Base-by-base conservation (phyloP, 2,329 filamentous ascomycete genomes). In the Penicillium glabrum region DNA sequence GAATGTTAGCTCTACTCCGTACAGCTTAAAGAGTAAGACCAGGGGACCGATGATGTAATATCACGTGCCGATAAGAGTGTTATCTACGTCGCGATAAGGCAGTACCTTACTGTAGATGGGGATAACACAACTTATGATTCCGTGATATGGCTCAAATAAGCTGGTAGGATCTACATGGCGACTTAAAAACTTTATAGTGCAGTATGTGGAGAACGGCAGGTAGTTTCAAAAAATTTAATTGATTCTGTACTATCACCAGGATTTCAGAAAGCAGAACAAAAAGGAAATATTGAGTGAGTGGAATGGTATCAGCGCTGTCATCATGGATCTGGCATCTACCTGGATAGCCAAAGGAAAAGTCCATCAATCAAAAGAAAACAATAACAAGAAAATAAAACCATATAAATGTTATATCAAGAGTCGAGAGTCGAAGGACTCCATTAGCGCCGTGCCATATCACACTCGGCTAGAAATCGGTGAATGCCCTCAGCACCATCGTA, bases 401-500 rank as follows among this genome's bases (percentile, higher is more conserved):
- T n/a, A 53, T 41, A 46, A 51, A 53, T 37, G 13, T 24, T 21
- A 29, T 21, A 16, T 37, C 16, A 24, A 21, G 26, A 26, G 46
- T 10, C 13, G 14, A 21, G 26, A 26, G 46, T 10, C 13, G 14
- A 21, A 5, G 19, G 19, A 23, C 39, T 23, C 31, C 11, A 44
- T 60, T 47, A 59, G 61, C 57, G 71, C 64, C 63, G 72, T 33
- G 79, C 79, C 43, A 75, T 73, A 69, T 88, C 85, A 64, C 86
- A 87, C 61, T 87, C 82, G 63, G 86, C 83, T 57, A 89, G 77
- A 67, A 89, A 89, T 50, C 80, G 79, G 65, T 87, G 86, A 33
- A 89, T 88, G 3, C 86, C 86, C 66, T 89, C 84, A 14, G 86
- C 73, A 5, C 85, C 83, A 59, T 87, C 85, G 60, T 86, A 87